Base-by-base conservation (phyloP, 1,284 basidiomycete species). In the Heimioporus punctisporus region DNA sequence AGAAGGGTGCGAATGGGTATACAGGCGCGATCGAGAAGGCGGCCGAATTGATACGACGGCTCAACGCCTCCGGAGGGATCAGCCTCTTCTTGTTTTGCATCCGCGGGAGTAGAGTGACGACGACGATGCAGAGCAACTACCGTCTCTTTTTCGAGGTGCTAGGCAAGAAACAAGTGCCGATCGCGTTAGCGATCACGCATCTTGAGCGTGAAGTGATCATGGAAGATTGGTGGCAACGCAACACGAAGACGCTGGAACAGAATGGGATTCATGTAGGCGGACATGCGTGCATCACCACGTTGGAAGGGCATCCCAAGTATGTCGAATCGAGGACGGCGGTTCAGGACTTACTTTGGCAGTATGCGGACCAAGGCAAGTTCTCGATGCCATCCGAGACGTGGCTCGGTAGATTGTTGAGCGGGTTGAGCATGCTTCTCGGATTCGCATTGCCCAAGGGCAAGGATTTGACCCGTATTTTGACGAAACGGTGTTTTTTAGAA, bases 41-140 rank as follows among this genome's bases (percentile, higher is more conserved):
- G 27, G 68, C 64, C 24, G 50, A 61, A 19, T 60, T 78, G 26
- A 58, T 78, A 23, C 56, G 48, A 12, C 59, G 56, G 5, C 48
- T 77, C 39, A 56, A 63, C 1, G 45, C 39, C 12, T 54, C 54
- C 11, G 70, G 61, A 9, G 72, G 73, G 6, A 57, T 76, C 47
- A 68, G 61, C 47, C 73, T 76, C 34, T 65, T 76, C 28, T 53
- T 77, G 21, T 76, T 71, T 50, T 72, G 69, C 54, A 62, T 76
- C 12, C 66, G 72, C 25, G 71, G 68, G 1, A 56, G 61, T 4
- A 60, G 71, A 50, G 67, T 78, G 51, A 65, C 63, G 11, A 62
- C 64, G 15, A 65, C 66, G 27, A 55, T 63, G 55, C 62, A 69
- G 46, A 60, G 59, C 55, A 76, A 76, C 51, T 77, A 71, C 56